A percentile compares a stretch with the other conserved stretches of the same genome.
Evolutionary conservation across 169 alveolate species (phyloP).

Genomic region (Plasmodium chabaudi): DNA sequence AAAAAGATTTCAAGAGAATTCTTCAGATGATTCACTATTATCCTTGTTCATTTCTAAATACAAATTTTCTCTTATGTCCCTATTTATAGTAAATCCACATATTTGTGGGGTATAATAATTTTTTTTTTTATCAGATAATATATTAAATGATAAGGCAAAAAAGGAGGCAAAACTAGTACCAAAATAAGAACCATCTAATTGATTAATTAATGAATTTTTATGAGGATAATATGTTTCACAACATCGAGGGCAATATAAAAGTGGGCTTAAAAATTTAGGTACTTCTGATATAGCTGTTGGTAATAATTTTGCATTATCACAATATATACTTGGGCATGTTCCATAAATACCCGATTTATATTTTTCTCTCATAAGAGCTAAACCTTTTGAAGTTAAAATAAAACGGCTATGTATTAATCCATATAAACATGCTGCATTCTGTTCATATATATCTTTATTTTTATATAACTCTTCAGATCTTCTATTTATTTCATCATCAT

Average conservation of each 20-base stretch:
- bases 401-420: conserved; percentile 94
- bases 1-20: conserved; percentile 10
- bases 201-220: conserved; percentile 82
- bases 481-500: conserved; percentile 77
- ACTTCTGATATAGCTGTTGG: conserved; percentile 94
- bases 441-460: conserved; percentile 85
- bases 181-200: conserved; percentile 94
- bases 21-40: conserved; percentile 68
- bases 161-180: conserved; percentile 94
- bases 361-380: conserved; percentile 92
- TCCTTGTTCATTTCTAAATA: conserved; percentile 51
- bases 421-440: conserved; percentile 91
- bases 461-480: conserved; percentile 78
- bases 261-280: conserved; percentile 90
- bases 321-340: conserved; percentile 90
- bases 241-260: conserved; percentile 94
- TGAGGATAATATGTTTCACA: conserved; percentile 89
- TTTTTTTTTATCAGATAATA: conserved; percentile 56
- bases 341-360: conserved; percentile 91
- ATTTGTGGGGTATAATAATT: conserved; percentile 65
- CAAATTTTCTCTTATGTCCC: conserved; percentile 45
- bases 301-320: conserved; percentile 89
- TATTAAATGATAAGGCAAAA: conserved; percentile 80
- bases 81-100: conserved; percentile 58
- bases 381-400: conserved; percentile 91